Evolutionary conservation across 2,329 filamentous ascomycete species (phyloP), one percentile per base, ranked within the genome.

Genomic region (Capronia americana): DNA sequence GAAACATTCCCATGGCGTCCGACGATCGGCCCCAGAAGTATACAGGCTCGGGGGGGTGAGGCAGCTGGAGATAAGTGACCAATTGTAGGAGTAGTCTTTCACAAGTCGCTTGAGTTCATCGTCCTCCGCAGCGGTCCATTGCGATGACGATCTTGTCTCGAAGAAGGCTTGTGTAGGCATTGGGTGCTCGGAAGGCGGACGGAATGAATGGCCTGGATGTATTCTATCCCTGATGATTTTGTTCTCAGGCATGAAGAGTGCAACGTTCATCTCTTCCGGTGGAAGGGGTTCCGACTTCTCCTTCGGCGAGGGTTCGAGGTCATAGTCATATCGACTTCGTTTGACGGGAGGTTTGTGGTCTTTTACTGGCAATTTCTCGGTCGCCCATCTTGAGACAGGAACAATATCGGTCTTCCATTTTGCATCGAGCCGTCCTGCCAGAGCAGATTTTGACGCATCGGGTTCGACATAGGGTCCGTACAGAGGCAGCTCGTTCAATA

Each of bases 1-100:
- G 73, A 99, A 99, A 76, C 95, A 99, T 80, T 99, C 95, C 95
- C 95, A 99, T 0, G 94, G 93, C 2, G 94, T 98, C 56, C 95
- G 87, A 68, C 95, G 87, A 76, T 98, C 94, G 11, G 92, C 88
- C 1, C 92, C 92, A 23, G 93, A 94, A n/a, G 88, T 86, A 74
- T 92, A 96, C 14, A 88, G 77, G 0, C 92, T 96, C 60, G 87
- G 88, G 17, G 90, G 85, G 1, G 88, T 85, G 61, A 98, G 82
- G 66, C 94, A 89, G 72, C 87, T 91, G 1, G 93, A 92, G 61
- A 98, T 97, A 4, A 99, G 83, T 2, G 93, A 96, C 95, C 95
- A 99, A 74, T 99, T 99, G 81, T 97, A 98, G 0, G 92, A 92
- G 75, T 95, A 96, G 69, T 98, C 92, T 72, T 92, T 91, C 20